These are phyloP conservation scores for Hemileia vastatrix DNA, from an alignment of 1,284 basidiomycete genomes.

Conservation along the genomic window DNA sequence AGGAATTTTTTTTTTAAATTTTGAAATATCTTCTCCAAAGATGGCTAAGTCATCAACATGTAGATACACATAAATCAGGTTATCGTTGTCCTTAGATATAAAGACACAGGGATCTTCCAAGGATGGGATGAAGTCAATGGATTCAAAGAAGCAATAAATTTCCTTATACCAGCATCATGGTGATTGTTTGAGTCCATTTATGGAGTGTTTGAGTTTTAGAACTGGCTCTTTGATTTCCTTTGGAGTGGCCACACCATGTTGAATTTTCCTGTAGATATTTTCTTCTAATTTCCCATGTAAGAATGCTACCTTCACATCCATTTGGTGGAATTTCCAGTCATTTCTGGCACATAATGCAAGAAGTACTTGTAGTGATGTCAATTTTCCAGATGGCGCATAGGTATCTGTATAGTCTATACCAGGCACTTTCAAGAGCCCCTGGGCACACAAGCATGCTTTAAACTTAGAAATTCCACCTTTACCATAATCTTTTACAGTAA, in stretches of 20 bases:
- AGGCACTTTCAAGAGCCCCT: too few relatives aligned
- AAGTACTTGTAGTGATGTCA: conserved; percentile 44
- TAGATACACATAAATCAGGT: too few relatives aligned
- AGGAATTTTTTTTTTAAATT: too few relatives aligned
- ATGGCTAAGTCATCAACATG: too few relatives aligned
- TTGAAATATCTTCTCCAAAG: too few relatives aligned
- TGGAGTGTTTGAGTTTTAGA: conserved; percentile 2
- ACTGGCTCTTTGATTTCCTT: not conserved
- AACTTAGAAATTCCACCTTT: too few relatives aligned
- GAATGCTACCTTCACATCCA: conserved; percentile 23
- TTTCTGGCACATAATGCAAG: conserved; percentile 8
- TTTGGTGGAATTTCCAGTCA: not conserved
- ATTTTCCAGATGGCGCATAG: conserved; percentile 47
- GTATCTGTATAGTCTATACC: conserved; percentile 48
- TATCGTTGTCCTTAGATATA: too few relatives aligned
- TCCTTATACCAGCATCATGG: not conserved
- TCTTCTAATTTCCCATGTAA: conserved; percentile 14
- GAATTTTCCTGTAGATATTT: conserved; percentile 1
- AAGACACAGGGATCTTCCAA: too few relatives aligned
- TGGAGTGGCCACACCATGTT: not conserved
- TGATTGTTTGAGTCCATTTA: conserved; percentile 25
- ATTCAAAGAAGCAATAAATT: not conserved
- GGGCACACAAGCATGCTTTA: too few relatives aligned
- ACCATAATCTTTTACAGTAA: too few relatives aligned
- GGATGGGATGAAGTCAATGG: conserved; percentile 42